Base-by-base conservation (phyloP, 75 land plant genomes). In the Cunninghamia lanceolata region DNA sequence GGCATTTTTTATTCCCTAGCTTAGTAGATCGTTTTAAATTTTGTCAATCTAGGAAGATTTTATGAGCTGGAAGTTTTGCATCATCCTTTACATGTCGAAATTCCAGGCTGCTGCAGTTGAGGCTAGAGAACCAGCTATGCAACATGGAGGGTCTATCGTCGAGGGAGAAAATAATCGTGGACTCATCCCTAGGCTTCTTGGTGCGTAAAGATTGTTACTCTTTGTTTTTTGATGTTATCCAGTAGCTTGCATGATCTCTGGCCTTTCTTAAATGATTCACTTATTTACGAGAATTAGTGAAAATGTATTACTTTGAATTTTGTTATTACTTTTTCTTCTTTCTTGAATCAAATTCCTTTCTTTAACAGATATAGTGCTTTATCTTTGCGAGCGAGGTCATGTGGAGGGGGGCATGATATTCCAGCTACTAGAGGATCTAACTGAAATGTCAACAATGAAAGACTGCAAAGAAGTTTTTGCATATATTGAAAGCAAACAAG, bases 391-490 rank as follows among this genome's bases (percentile, higher is more conserved):
- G 88, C 91, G 86, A 83, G 95, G 95, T 17, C 95, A 98, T 87
- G 91, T 97, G 50, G 99, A 98, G 85, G 99, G 99, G 71, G 99
- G 99, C 16, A 98, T 98, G 99, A 96, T 98, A 73, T 98, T 98
- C 66, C 99, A 98, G 88, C 94, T 98, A 28, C 83, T 98, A 40
- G 99, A 98, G 88, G 99, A 98, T 87, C 88, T 98, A 86, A 98
- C 97, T 56, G 99, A 98, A 89, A 96, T 97, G 91, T 96, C 99
- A 47, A 98, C 99, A 74, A 97, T 98, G 90, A 94, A 88, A 88
- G 95, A 97, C 82, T 98, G 99, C 87, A 94, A 97, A 90, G 99
- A 98, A 89, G 91, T 96, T 43, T 98, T 98, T 91, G 96, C 92
- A 14, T 98, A 97, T 75, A 98, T 98, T 74, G 99, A 98, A 86